Evolutionary conservation across 768 basidiomycete species (phyloP), one percentile per base, ranked within the genome.

Genomic region (Phanerochaete carnosa): DNA sequence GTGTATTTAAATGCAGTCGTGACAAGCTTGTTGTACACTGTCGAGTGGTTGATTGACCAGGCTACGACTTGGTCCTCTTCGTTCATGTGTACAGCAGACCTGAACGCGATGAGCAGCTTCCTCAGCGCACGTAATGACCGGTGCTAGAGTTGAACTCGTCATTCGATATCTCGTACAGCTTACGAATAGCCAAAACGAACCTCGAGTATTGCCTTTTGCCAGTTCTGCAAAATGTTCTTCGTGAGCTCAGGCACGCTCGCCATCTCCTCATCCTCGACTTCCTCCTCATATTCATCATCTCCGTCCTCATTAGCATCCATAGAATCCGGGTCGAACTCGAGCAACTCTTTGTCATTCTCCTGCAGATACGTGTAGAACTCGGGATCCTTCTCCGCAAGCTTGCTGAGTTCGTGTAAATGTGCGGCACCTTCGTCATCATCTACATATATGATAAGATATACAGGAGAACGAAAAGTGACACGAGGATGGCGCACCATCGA

Each of bases 281-380:
- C 79, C 8, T 80, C 83, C 11, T 77, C 81, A 1, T 74, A 79
- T 5, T 75, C 80, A 23, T 74, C 81, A 13, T 71, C 75, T 2
- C 69, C 78, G 5, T 55, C 54, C 23, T 55, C 54, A 15, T 55
- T 37, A 3, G 32, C 54, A 3, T 55, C 25, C 1, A 72, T 73
- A 25, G 68, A 74, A 56, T 79, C 67, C 0, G 81, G 76, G 43
- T 85, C 78, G 69, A 98, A 98, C 3, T 92, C 82, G 2, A 99
- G 80, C n/a, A 98, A 78, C 58, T 94, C 95, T 60, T 80, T 78
- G 74, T 99, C 97, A 69, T 99, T 95, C 75, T 98, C 93, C 76
- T 95, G 89, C 1, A 99, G 80, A 71, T 95, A 99, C 75, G 95
- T 94, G 88, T 86, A 99, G 77, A 98, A 99, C 70, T 97, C 96